Conservation (phyloP, 1,284 basidiomycete genomes). For the Bjerkandera adusta region DNA sequence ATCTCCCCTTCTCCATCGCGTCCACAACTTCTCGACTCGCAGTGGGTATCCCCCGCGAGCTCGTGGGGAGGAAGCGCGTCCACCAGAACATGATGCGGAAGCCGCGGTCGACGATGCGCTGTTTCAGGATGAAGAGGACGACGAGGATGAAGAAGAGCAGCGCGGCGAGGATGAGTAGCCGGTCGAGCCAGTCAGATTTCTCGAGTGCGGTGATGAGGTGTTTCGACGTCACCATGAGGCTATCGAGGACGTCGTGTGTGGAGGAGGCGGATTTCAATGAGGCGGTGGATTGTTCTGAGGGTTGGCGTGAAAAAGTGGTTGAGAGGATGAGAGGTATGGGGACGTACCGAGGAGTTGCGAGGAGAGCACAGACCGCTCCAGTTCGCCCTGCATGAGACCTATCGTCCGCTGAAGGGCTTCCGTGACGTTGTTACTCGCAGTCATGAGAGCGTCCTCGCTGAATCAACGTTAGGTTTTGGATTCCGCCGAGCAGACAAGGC, state of each 20-base stretch:
- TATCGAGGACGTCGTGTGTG: conserved; percentile 77
- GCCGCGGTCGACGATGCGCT: conserved; percentile 76
- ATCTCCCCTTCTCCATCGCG: conserved; percentile 26
- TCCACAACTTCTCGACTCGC: conserved; percentile 21
- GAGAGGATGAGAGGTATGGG: not conserved
- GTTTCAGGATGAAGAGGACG: conserved; percentile 83
- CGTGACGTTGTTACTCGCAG: conserved; percentile 85
- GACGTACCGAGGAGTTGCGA: conserved; percentile 78
- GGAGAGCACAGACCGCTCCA: conserved; percentile 85
- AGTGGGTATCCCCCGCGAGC: conserved; percentile 13
- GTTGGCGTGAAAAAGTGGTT: conserved; percentile 5
- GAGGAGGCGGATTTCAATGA: conserved; percentile 72
- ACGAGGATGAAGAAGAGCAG: conserved; percentile 84
- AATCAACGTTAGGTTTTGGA: not conserved
- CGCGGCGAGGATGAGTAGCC: conserved; percentile 75
- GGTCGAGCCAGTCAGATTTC: conserved; percentile 89
- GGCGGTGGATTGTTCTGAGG: conserved; percentile 75
- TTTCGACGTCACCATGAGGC: conserved; percentile 76
- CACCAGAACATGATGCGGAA: conserved; percentile 75
- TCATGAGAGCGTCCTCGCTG: conserved; percentile 86
- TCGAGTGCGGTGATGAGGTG: conserved; percentile 84
- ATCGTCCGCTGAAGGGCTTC: conserved; percentile 83
- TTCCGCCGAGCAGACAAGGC: not conserved
- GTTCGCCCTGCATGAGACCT: conserved; percentile 83
- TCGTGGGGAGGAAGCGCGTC: conserved; percentile 63